Evolutionary conservation across 768 basidiomycete genomes (phyloP).

Genomic region (Dacryopinax spathularia): DNA sequence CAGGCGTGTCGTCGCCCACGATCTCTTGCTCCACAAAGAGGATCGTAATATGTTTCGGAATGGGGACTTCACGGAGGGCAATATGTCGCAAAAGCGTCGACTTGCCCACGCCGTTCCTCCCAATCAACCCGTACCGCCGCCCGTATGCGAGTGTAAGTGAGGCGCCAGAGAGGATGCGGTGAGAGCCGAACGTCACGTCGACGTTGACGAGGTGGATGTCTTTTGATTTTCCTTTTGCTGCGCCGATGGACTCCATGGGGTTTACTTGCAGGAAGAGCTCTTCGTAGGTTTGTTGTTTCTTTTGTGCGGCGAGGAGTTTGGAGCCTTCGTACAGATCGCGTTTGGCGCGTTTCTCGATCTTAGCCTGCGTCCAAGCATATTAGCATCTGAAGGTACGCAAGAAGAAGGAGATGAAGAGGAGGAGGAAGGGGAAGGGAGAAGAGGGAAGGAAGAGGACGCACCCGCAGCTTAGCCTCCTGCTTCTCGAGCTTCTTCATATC

Average conservation of each 20-base stretch:
- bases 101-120: conserved; percentile 90
- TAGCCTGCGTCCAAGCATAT: conserved; percentile 41
- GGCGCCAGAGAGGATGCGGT: conserved; percentile 85
- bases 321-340: conserved; percentile 91
- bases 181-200: conserved; percentile 91
- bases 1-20: conserved; percentile 81
- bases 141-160: conserved; percentile 78
- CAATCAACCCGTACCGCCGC: conserved; percentile 82
- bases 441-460: conserved; percentile 23
- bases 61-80: conserved; percentile 84
- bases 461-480: conserved; percentile 90
- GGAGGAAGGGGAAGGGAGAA: too few species aligned
- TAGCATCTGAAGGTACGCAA: background rate
- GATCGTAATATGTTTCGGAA: conserved; percentile 90
- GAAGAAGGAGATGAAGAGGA: too few species aligned
- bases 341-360: conserved; percentile 90
- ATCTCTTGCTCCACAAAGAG: conserved; percentile 99
- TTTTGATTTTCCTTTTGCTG: conserved; percentile 88
- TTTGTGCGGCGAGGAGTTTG: conserved; percentile 81
- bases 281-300: conserved; percentile 96
- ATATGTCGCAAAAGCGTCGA: conserved; percentile 90
- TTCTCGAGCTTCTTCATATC: conserved; percentile 94
- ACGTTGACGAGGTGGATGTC: conserved; percentile 90
- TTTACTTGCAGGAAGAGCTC: conserved; percentile 94
- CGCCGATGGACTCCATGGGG: conserved; percentile 64